These are phyloP conservation scores for Gaultheria prostrata DNA, from an alignment of 148 eudicot species.

Conservation along the genomic window DNA sequence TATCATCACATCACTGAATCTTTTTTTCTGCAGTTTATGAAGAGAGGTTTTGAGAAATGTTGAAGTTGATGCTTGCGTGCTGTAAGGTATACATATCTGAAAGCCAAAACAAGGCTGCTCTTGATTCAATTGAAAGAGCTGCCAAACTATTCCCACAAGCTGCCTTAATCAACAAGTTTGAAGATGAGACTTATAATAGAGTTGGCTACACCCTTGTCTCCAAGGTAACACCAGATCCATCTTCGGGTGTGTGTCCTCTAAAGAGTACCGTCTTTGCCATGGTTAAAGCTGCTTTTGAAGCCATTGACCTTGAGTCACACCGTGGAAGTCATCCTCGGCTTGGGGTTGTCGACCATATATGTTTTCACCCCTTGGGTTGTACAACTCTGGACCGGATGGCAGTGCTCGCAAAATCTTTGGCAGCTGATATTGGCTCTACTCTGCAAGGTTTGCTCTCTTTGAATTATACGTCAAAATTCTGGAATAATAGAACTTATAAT, in stretches of 20 bases:
- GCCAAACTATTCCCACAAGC: constrained; percentile 60
- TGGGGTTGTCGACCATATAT: constrained; percentile 88
- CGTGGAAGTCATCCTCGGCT: constrained; percentile 84
- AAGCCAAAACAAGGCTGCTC: constrained; percentile 74
- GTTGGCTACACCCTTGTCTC: constrained; percentile 93
- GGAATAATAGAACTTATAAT: neutral
- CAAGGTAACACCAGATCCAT: constrained; percentile 29
- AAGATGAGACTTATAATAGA: constrained; percentile 83
- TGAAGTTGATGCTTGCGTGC: constrained; percentile 64
- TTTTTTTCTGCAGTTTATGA: constrained; percentile 34
- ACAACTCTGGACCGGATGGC: constrained; percentile 56
- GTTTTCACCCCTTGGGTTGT: constrained; percentile 68
- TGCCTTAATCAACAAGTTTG: constrained; percentile 66
- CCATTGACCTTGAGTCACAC: constrained; percentile 58
- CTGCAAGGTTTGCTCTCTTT: constrained; percentile 53
- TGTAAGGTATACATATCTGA: constrained; percentile 91
- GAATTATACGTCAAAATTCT: neutral
- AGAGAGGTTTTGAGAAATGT: constrained; percentile 33
- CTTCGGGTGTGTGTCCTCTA: constrained; percentile 34
- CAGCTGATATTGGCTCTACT: constrained; percentile 58
- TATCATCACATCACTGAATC: constrained; percentile 14
- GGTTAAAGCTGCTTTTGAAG: constrained; percentile 73
- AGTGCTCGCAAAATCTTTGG: constrained; percentile 63
- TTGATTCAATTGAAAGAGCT: constrained; percentile 70
- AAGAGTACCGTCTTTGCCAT: constrained; percentile 62